phyloP scores from a whole-genome alignment of 164 flowering plant genomes.

The Magnolia sinica region DNA sequence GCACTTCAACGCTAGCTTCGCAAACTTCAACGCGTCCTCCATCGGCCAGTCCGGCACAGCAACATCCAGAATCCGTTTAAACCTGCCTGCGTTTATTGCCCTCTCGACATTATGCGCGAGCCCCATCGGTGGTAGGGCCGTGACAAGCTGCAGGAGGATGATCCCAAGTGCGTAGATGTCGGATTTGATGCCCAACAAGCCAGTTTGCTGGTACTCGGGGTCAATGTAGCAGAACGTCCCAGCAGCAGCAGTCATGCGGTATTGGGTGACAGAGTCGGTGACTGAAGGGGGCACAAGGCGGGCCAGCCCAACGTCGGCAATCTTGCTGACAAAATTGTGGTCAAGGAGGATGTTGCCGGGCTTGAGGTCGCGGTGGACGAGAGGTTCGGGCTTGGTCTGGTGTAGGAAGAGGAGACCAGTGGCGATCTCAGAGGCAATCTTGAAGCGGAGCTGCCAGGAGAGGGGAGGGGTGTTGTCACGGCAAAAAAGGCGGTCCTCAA shows the following conservation, averaged over 20 bases:
- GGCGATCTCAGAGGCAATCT: conserved; percentile 55
- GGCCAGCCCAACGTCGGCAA: conserved; percentile 55
- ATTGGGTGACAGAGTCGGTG: conserved; percentile 42
- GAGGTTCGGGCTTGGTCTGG: conserved; percentile 58
- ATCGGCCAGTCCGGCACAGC: conserved; percentile 49
- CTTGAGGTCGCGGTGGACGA: conserved; percentile 63
- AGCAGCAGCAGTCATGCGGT: conserved; percentile 44
- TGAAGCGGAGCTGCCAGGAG: conserved; percentile 50
- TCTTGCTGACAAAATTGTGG: conserved; percentile 48
- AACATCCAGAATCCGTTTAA: conserved; percentile 42
- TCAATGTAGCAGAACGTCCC: conserved; percentile 68
- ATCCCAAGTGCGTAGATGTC: conserved; percentile 58
- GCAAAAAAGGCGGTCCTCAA: conserved; percentile 47
- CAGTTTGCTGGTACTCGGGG: conserved; percentile 62
- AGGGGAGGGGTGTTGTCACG: conserved; percentile 31
- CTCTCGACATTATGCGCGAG: conserved; percentile 35
- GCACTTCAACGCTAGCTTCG: conserved; percentile 42
- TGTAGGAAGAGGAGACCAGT: conserved; percentile 57
- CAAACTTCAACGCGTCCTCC: conserved; percentile 37
- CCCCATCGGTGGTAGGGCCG: conserved; percentile 48
- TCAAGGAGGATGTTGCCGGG: conserved; percentile 61
- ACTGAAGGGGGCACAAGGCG: conserved; percentile 47
- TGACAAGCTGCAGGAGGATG: conserved; percentile 45
- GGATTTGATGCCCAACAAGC: conserved; percentile 54
- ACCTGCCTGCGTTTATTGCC: conserved; percentile 36